These are phyloP conservation scores for Shiraia sp. DNA, from an alignment of 2,329 filamentous ascomycete genomes.

Conservation along the genomic window DNA sequence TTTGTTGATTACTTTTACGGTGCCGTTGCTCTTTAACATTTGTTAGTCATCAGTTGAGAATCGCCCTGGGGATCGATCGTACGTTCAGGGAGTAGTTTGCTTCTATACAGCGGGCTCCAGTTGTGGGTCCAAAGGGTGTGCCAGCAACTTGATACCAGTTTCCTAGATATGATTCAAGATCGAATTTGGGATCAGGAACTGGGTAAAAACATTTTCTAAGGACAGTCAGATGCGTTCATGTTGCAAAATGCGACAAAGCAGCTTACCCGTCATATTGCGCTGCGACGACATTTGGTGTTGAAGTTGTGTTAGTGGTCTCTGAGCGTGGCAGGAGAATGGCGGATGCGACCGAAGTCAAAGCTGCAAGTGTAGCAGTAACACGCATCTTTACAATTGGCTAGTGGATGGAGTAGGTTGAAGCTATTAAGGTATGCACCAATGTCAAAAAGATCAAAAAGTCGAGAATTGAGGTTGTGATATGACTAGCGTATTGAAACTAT, in stretches of 20 bases:
- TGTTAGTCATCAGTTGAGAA: slow-evolving; percentile 1
- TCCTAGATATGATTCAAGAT: slow-evolving; percentile 30
- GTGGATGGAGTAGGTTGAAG: too few relatives aligned
- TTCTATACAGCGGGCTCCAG: slow-evolving; percentile 27
- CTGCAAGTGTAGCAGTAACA: slow-evolving; percentile 16
- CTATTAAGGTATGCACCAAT: too few relatives aligned
- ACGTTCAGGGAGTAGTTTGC: slow-evolving; percentile 31
- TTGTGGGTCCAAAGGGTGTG: slow-evolving; percentile 32
- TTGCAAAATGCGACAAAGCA: neutral
- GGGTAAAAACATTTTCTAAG: slow-evolving; percentile 31
- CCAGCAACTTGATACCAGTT: slow-evolving; percentile 39
- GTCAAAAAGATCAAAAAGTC: too few relatives aligned
- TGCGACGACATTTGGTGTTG: slow-evolving; percentile 18
- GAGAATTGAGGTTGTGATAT: slow-evolving; percentile 3
- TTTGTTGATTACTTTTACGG: slow-evolving; percentile 27
- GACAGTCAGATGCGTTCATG: neutral
- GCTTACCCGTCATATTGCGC: slow-evolving; percentile 28
- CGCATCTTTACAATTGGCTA: too few relatives aligned
- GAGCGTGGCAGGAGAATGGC: slow-evolving; percentile 17
- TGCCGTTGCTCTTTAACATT: slow-evolving; percentile 19
- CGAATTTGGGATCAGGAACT: slow-evolving; percentile 27
- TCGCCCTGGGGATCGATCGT: neutral
- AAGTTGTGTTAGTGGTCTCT: slow-evolving; percentile 12
- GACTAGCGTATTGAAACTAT: neutral
- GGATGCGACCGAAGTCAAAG: slow-evolving; percentile 19